phyloP scores from a whole-genome alignment of 208 protist species.

The Perkinsela sp. region DNA sequence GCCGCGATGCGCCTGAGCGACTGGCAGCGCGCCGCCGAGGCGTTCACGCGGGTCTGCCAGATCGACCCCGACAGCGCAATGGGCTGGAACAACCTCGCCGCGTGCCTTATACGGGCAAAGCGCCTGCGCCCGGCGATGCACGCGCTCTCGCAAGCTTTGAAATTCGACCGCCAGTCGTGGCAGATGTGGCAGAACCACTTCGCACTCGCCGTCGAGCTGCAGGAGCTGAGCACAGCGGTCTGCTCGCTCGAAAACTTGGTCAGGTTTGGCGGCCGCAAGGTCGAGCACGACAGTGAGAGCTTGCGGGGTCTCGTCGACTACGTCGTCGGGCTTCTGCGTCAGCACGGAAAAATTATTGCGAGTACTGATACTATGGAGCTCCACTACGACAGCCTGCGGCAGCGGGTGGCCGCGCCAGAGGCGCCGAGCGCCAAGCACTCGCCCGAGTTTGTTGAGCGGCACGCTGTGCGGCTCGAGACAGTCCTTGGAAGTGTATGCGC shows the following conservation, averaged over 20 bases:
- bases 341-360: background rate
- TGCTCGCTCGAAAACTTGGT: slow-evolving; percentile 38
- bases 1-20: slow-evolving; percentile 28
- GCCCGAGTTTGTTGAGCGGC: background rate
- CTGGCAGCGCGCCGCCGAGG: slow-evolving; percentile 32
- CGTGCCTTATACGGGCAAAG: slow-evolving; percentile 30
- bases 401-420: background rate
- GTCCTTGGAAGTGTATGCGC: background rate
- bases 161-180: slow-evolving; percentile 50
- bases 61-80: slow-evolving; percentile 55
- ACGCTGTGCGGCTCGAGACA: background rate
- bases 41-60: slow-evolving; percentile 58
- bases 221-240: slow-evolving; percentile 44
- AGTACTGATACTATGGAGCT: too few species aligned
- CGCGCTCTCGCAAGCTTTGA: slow-evolving; percentile 50
- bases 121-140: slow-evolving; percentile 54
- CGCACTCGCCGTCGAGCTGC: slow-evolving; percentile 39
- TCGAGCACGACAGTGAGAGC: slow-evolving; percentile 16
- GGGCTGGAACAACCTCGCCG: slow-evolving; percentile 67
- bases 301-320: background rate
- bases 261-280: slow-evolving; percentile 29
- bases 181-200: slow-evolving; percentile 73
- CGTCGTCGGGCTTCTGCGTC: background rate
- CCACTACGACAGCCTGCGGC: background rate
- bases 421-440: background rate